Base-by-base conservation (phyloP, 2,329 filamentous ascomycete genomes). In the Penicillium palitans region DNA sequence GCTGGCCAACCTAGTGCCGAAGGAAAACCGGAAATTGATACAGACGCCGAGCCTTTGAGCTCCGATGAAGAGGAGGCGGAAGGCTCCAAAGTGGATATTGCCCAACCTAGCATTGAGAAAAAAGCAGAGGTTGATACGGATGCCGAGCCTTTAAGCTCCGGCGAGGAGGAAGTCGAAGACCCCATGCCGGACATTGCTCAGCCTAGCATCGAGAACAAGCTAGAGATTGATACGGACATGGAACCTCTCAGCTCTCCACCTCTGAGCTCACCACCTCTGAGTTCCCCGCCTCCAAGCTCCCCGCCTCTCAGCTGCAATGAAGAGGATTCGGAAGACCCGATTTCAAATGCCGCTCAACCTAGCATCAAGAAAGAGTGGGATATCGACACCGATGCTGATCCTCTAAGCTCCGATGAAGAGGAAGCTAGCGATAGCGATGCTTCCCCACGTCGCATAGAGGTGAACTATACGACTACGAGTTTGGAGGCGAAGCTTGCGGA, bases 371-470 rank as follows among this genome's bases (percentile, higher is more conserved):
- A 19, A 27, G 17, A 19, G 27, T 15, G 24, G 12, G 65, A 69
- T 47, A 71, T 71, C 4, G 72, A 64, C 6, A 74, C 68, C 13
- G 71, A 76, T 39, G 73, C 72, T 49, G 73, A 72, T 15, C 75
- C 74, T 4, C 24, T 72, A 5, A 75, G 73, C 55, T 73, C 71
- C 2, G 71, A 60, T 25, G 70, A 73, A 19, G 73, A 74, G 13
- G 69, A 72, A 17, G 46, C 46, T 9, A 56, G 40, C 44, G 64
- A 65, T 24, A 40, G 21, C 47, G 58, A 58, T 19, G 6, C 41
- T n/a, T 54, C 57, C 9, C 55, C 59, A 9, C 50, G 50, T 3
- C 44, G 58, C 9, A 53, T 50, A n/a, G 48, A 52, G 12, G 47
- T 15, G 4, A 57, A 61, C 7, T 46, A 44, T 48, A 55, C 29